Evolutionary conservation across 768 basidiomycete species (phyloP).

Genomic region (Mycena rebaudengoi): DNA sequence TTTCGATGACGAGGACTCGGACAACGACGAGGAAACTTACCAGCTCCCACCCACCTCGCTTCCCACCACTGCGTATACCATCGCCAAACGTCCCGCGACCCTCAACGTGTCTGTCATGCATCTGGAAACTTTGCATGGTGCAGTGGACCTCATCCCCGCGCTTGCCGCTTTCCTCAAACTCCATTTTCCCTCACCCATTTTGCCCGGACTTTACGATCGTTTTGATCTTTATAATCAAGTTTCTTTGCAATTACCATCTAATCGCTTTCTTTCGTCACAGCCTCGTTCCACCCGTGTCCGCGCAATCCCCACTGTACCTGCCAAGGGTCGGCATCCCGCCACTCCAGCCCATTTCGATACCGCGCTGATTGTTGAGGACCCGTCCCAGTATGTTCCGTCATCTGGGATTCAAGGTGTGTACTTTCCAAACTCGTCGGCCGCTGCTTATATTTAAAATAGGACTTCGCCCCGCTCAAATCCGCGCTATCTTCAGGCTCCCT

Average conservation of each 20-base stretch:
- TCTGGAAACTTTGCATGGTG: not conserved
- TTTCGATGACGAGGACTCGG: not conserved
- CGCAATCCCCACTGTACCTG: not conserved
- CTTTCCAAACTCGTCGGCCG: not conserved
- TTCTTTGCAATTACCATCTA: not conserved
- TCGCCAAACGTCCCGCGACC: not conserved
- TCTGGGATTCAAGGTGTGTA: not conserved
- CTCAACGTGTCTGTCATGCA: not conserved
- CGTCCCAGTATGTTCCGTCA: not conserved
- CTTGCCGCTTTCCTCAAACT: constrained; percentile 1
- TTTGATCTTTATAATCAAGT: constrained; percentile 5
- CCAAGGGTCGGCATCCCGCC: constrained; percentile 5
- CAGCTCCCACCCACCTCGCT: not conserved
- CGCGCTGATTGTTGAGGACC: constrained; percentile 5
- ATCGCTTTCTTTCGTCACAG: not conserved
- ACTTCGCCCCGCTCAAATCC: constrained; percentile 33
- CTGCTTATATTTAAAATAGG: not conserved
- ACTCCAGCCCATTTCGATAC: constrained; percentile 15
- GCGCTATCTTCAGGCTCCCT: constrained; percentile 23
- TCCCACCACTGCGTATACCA: not conserved
- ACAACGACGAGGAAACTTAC: not conserved
- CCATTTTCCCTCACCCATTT: not conserved
- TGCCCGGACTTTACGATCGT: not conserved
- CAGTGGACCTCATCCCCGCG: not conserved
- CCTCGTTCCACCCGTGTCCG: not conserved